Percentiles rank a stretch among this genome's conserved stretches.
Evolutionary conservation across 441 rosid genomes (phyloP).

Genomic region (Pelargonium cotyledonis): DNA sequence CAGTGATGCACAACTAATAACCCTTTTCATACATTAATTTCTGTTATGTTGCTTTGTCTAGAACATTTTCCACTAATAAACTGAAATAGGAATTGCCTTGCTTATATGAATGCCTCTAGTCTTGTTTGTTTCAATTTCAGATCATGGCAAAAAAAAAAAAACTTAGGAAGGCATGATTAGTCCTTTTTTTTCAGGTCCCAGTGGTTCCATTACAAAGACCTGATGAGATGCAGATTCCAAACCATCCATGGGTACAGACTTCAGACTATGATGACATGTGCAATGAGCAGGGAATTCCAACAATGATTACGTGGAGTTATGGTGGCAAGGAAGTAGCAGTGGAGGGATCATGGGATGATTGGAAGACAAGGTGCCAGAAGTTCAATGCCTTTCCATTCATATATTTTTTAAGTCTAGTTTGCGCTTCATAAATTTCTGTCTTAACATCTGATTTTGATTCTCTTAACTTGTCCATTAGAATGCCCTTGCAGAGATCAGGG

Average conservation of each 20-base stretch:
- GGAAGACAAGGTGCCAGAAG: conserved; percentile 60
- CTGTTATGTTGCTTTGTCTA: neutral
- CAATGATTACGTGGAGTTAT: conserved; percentile 86
- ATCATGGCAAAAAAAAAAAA: neutral
- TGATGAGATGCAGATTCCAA: conserved; percentile 75
- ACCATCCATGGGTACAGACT: conserved; percentile 52
- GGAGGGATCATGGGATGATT: conserved; percentile 96
- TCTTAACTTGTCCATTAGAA: conserved; percentile 45
- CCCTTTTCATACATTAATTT: neutral
- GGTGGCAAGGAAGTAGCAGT: conserved; percentile 82
- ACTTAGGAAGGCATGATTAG: conserved; percentile 1
- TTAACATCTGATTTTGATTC: conserved; percentile 8
- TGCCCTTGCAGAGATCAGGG: conserved; percentile 76
- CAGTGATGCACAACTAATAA: neutral
- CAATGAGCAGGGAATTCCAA: conserved; percentile 76
- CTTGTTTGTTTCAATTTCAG: neutral
- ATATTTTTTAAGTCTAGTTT: neutral
- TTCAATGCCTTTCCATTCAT: neutral
- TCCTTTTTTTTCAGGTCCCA: conserved; percentile 50
- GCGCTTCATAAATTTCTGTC: neutral
- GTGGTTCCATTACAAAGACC: conserved; percentile 82
- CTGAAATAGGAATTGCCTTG: neutral
- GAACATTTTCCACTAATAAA: neutral
- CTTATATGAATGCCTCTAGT: neutral
- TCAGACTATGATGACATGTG: conserved; percentile 48